Conservation (phyloP, 805 yeast genomes). For the Wickerhamiella domercqiae region DNA sequence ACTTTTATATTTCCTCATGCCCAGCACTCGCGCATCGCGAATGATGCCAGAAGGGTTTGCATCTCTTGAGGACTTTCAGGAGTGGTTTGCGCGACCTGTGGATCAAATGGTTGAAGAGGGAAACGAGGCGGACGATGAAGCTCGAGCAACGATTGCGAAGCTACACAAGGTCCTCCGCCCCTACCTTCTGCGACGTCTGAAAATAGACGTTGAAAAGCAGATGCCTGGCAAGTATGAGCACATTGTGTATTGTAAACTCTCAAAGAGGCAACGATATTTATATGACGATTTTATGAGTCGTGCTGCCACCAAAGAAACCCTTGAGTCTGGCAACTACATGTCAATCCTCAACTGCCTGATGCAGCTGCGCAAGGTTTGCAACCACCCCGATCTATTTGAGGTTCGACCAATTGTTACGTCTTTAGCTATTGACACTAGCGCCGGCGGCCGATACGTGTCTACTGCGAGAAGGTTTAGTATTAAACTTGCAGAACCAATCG, state of each 20-base stretch:
- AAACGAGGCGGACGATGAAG: conserved; percentile 49
- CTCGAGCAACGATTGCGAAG: conserved; percentile 70
- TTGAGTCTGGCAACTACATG: conserved; percentile 85
- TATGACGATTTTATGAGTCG: conserved; percentile 97
- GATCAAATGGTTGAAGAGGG: conserved; percentile 79
- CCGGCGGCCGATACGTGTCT: conserved; percentile 32
- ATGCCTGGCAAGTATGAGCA: conserved; percentile 99
- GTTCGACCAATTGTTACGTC: conserved; percentile 91
- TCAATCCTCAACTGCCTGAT: conserved; percentile 92
- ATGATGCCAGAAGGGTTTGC: conserved; percentile 91
- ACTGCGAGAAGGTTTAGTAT: conserved; percentile 21
- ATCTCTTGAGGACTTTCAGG: conserved; percentile 85
- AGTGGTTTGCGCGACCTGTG: conserved; percentile 97
- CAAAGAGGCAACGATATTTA: conserved; percentile 79
- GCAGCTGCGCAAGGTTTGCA: conserved; percentile 94
- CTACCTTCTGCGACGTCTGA: conserved; percentile 74
- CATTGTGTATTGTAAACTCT: conserved; percentile 76
- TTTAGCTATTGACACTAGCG: conserved; percentile 55
- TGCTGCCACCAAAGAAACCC: conserved; percentile 85
- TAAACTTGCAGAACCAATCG: neutral
- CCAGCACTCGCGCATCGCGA: conserved; percentile 47
- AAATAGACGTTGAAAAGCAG: conserved; percentile 94
- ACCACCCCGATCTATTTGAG: conserved; percentile 92
- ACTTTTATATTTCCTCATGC: conserved; percentile 85
- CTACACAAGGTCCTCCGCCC: conserved; percentile 91